Conservation (phyloP, 2,329 filamentous ascomycete genomes). For the Penicillium sp. region DNA sequence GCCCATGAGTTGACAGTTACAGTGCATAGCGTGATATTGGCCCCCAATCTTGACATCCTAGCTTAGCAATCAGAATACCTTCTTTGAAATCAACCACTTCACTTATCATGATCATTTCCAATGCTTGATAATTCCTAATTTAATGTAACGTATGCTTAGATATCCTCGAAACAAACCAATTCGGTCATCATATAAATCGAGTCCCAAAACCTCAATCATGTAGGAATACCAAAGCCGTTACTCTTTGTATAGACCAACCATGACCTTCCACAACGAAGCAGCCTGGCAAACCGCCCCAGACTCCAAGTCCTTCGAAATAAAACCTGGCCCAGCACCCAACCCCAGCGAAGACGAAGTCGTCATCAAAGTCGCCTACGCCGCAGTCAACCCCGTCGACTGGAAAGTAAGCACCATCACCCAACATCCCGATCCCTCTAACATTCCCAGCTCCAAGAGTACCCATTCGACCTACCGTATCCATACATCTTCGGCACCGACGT, state of each 20-base stretch:
- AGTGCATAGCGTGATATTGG: not conserved
- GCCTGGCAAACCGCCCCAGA: constrained; percentile 14
- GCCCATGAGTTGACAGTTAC: too few relatives aligned
- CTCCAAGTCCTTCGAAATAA: constrained; percentile 9
- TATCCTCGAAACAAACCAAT: too few relatives aligned
- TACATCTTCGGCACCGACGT: constrained; percentile 46
- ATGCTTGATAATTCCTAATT: not conserved
- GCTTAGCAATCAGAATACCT: not conserved
- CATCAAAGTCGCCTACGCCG: constrained; percentile 17
- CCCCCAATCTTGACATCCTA: not conserved
- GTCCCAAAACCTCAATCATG: too few relatives aligned
- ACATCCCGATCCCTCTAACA: not conserved
- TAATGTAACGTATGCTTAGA: too few relatives aligned
- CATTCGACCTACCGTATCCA: constrained; percentile 8
- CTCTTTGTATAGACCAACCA: not conserved
- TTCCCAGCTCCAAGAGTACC: constrained; percentile 3
- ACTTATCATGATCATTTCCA: not conserved
- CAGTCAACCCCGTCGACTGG: constrained; percentile 19
- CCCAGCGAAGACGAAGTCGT: constrained; percentile 18
- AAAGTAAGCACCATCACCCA: constrained; percentile 3
- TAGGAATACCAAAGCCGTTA: too few relatives aligned
- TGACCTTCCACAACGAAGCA: constrained; percentile 10
- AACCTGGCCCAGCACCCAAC: constrained; percentile 10
- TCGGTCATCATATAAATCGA: too few relatives aligned
- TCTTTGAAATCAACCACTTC: not conserved